Base-by-base conservation (phyloP, 2,329 filamentous ascomycete genomes). In the Phaeosphaeriaceae sp. region DNA sequence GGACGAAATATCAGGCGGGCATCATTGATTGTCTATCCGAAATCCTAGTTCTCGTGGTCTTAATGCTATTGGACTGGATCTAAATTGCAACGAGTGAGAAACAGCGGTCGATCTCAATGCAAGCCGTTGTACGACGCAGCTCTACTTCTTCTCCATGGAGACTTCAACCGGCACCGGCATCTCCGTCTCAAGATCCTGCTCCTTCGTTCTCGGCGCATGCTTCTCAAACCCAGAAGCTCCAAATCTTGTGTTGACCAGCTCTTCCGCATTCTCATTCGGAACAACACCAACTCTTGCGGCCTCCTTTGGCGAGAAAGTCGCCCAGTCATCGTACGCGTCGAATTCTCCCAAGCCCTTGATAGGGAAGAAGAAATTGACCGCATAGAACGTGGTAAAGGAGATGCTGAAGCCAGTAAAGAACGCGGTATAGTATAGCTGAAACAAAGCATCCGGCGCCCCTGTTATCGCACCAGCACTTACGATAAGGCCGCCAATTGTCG, bases 331-430 rank as follows among this genome's bases (percentile, higher is more conserved):
- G 35, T 43, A 40, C n/a, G 26, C 28, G 32, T 50, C 53, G 5
- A 50, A 17, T 42, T 50, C 32, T 6, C 53, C 21, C 4, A 24
- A 15, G 32, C 40, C 24, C 15, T 10, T 13, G n/a, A 35, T 10
- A n/a, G 53, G 46, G 49, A 50, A 50, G 21, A 55, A 26, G 11
- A 30, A 21, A 22, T 55, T 50, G 9, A 55, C n/a, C 19, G 19
- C 23, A 35, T 42, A 44, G 22, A 35, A 50, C 4, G 35, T 50
- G 5, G 26, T 21, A 28, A 55, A 55, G 13, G 24, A 22, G n/a
- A 50, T 44, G 15, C n/a, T 35, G 19, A 26, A 40, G 7, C 53
- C 53, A 26, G 35, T 24, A 13, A 55, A 24, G 28, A 55, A 55
- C 8, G 53, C 28, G 10, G 23, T 40, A 17, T 26, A 40, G 24